Evolutionary conservation across 768 basidiomycete species (phyloP), one percentile per base, ranked within the genome.

Genomic region (Auriscalpium orientale): DNA sequence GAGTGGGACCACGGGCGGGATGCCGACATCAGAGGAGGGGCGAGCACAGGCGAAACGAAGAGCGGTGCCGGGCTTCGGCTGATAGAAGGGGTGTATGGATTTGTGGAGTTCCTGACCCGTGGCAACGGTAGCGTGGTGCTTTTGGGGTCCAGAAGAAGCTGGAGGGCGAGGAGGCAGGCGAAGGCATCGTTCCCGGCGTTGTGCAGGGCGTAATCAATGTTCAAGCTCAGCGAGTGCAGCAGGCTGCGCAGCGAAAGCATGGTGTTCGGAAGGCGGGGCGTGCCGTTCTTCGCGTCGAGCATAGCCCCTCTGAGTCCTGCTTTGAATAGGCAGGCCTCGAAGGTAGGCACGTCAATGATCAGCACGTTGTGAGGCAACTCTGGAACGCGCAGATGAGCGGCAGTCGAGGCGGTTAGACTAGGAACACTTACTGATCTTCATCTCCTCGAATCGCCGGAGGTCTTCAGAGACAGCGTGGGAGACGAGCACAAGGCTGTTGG

Each of bases 181-280:
- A 87, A 81, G 4, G 90, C 85, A 58, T 89, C 85, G 67, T 92
- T 92, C 13, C 89, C 89, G n/a, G 89, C 73, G 63, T 91, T 90
- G 66, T 87, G 81, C 56, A 85, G 65, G 13, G 68, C 65, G 56
- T 79, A 81, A 58, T 65, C 65, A 51, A 68, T 44, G 64, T 68
- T 66, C 51, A 77, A 63, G 16, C 78, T 75, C 37, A 88, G 74
- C 4, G 86, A 85, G 54, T 74, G 77, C n/a, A 91, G 68, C 40
- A 88, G 68, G 59, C 76, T 78, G 11, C 80, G 76, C 2, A 91
- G 77, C 20, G 83, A 82, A n/a, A 91, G 77, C 1, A 76, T 73
- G 10, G 83, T 74, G 34, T 78, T 79, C 1, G 74, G 71, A 2
- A 67, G 49, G 34, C 89, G 84, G 15, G 76, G 66, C 52, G 76